Base-by-base conservation (phyloP, 2,329 filamentous ascomycete species). In the Penicillium sp. region DNA sequence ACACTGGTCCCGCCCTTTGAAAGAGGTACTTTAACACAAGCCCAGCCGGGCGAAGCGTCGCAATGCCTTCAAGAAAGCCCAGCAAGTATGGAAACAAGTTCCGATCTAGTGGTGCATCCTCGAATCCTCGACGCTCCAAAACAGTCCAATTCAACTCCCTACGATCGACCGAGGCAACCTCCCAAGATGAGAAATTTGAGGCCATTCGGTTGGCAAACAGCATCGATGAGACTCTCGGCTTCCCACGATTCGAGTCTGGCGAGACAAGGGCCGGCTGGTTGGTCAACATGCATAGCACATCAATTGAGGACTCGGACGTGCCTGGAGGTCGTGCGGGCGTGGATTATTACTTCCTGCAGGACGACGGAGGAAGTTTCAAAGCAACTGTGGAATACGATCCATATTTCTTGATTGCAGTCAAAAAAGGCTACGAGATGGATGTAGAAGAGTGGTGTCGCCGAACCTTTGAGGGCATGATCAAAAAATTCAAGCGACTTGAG, bases 331-430 rank as follows among this genome's bases (percentile, higher is more conserved):
- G 91, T 63, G 89, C 94, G 1, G 94, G 91, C 9, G 86, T 99
- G 55, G 94, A 99, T 77, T 97, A 92, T 76, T 99, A 97, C 79
- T 99, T 99, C 76, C 88, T 99, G 58, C 90, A 92, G 68, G 90
- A 93, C 57, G 90, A 96, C 55, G 86, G 91, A 15, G 85, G 87
- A 48, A 93, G 89, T 5, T 99, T 99, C 82, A 99, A 99, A 74
- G 92, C 94, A 11, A 97, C 92, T 0, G 79, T 99, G 63, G 91
- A 96, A 77, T 97, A 96, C 73, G 92, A 97, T 67, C 94, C 94
- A 0, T 99, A 99, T 78, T 96, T 99, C 67, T 77, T 99, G 59
- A 86, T 99, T 52, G 93, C 92, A 0, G 90, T 92, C 51, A 94
- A 92, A 75, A 90, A 88, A 70, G 91, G 92, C 8, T 87, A 87